Percentiles rank a stretch among this genome's conserved stretches.
Evolutionary conservation across 2,329 filamentous ascomycete species (phyloP).

Genomic region (Verticillium klebahnii): DNA sequence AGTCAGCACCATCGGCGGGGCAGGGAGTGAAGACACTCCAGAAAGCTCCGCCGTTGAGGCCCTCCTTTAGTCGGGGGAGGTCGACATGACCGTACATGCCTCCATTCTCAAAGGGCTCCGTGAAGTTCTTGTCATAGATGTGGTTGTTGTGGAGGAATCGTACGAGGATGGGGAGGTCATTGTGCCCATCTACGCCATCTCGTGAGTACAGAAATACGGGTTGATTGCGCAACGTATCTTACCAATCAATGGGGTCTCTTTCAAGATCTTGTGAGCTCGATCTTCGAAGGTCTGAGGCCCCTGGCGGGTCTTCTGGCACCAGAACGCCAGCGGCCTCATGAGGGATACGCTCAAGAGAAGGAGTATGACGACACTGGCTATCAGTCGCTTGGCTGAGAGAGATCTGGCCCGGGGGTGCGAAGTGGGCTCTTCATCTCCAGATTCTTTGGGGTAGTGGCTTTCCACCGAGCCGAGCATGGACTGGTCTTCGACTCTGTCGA

Average conservation of each 20-base stretch:
- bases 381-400: background rate
- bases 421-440: background rate
- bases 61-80: constrained; percentile 66
- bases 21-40: constrained; percentile 86
- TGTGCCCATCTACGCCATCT: constrained; percentile 67
- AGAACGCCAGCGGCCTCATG: background rate
- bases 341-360: background rate
- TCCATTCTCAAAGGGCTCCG: constrained; percentile 67
- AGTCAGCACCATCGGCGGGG: constrained; percentile 66
- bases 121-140: constrained; percentile 72
- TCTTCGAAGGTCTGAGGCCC: constrained; percentile 28
- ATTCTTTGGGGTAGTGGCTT: background rate
- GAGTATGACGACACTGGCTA: background rate
- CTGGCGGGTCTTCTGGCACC: background rate
- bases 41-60: constrained; percentile 79
- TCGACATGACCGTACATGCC: constrained; percentile 70
- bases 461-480: background rate
- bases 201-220: background rate
- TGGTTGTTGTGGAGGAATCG: constrained; percentile 66
- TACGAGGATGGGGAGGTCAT: constrained; percentile 77
- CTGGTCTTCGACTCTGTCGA: background rate
- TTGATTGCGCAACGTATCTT: constrained; percentile 6
- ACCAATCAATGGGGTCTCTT: constrained; percentile 46
- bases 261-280: constrained; percentile 40
- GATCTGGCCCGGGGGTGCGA: background rate